phyloP scores from a whole-genome alignment of 495 filamentous ascomycete genomes.

The Tetracladium setigerum region DNA sequence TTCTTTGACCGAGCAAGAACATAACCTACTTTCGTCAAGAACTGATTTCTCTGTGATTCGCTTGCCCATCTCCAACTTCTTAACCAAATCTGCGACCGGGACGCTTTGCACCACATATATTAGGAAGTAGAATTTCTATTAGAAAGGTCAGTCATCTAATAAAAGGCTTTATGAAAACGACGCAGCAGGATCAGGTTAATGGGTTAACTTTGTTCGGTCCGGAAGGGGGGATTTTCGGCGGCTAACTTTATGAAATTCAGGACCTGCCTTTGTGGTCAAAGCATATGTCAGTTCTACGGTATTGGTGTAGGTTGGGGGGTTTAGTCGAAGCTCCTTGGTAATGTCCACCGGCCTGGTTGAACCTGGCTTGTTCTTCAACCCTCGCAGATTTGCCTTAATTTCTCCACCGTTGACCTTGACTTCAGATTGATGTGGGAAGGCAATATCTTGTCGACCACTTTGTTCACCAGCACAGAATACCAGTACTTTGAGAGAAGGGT shows the following conservation, averaged over 20 bases:
- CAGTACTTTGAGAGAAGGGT: conserved; percentile 58
- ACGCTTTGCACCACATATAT: conserved; percentile 67
- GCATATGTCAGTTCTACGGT: conserved; percentile 83
- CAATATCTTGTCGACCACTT: conserved; percentile 61
- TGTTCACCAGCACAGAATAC: conserved; percentile 65
- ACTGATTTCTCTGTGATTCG: conserved; percentile 77
- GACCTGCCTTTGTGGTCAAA: conserved; percentile 70
- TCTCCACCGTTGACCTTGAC: conserved; percentile 83
- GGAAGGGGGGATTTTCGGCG: neutral
- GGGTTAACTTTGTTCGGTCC: neutral
- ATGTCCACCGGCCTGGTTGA: conserved; percentile 90
- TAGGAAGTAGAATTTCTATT: conserved; percentile 68
- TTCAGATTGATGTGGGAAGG: conserved; percentile 88
- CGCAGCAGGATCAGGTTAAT: conserved; percentile 7
- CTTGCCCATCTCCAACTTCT: conserved; percentile 53
- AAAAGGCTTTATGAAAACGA: neutral
- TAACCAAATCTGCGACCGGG: conserved; percentile 65
- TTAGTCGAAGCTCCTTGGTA: conserved; percentile 65
- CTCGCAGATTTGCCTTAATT: conserved; percentile 81
- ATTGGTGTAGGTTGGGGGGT: conserved; percentile 59
- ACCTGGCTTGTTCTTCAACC: conserved; percentile 90
- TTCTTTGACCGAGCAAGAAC: neutral
- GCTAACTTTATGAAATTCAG: conserved; percentile 11
- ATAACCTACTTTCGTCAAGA: conserved; percentile 68
- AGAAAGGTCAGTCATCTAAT: conserved; percentile 9